These are phyloP conservation scores for Mitragyna speciosa DNA, from an alignment of 257 asterid genomes.

Conservation along the genomic window DNA sequence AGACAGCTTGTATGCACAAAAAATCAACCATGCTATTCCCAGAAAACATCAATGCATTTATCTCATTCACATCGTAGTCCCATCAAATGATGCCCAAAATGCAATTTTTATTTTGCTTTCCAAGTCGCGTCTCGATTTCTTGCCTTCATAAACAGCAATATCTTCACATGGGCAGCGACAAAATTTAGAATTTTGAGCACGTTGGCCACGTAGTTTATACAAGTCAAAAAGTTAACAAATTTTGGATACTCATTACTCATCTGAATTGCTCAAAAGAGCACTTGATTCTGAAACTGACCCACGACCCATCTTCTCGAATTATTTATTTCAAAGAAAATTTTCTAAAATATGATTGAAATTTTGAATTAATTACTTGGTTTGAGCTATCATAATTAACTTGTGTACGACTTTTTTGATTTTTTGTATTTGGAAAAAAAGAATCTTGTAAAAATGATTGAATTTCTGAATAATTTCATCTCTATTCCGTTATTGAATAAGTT, in stretches of 20 bases:
- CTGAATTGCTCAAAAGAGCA: conserved; percentile 17
- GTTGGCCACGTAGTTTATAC: conserved; percentile 4
- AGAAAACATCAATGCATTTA: conserved; percentile 1
- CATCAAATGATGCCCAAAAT: conserved; percentile 9
- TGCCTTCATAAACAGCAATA: conserved; percentile 9
- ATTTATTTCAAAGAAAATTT: conserved; percentile 18
- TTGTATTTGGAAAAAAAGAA: too few relatives aligned
- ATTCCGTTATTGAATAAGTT: background rate
- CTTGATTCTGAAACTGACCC: conserved; percentile 32
- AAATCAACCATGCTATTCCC: conserved; percentile 10
- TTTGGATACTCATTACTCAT: conserved; percentile 9
- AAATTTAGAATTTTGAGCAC: conserved; percentile 1
- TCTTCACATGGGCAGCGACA: conserved; percentile 10
- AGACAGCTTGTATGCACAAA: conserved; percentile 38
- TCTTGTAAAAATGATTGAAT: too few relatives aligned
- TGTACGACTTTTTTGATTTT: background rate
- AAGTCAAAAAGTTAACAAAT: conserved; percentile 16
- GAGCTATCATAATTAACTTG: background rate
- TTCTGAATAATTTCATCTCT: too few relatives aligned
- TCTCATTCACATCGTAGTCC: background rate
- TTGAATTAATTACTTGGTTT: background rate
- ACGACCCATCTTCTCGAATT: conserved; percentile 23
- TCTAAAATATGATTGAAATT: conserved; percentile 1
- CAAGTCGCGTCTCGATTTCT: conserved; percentile 13
- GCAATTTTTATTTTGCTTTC: background rate